phyloP scores from a whole-genome alignment of 2,329 filamentous ascomycete genomes.

The Tolypocladium paradoxum region DNA sequence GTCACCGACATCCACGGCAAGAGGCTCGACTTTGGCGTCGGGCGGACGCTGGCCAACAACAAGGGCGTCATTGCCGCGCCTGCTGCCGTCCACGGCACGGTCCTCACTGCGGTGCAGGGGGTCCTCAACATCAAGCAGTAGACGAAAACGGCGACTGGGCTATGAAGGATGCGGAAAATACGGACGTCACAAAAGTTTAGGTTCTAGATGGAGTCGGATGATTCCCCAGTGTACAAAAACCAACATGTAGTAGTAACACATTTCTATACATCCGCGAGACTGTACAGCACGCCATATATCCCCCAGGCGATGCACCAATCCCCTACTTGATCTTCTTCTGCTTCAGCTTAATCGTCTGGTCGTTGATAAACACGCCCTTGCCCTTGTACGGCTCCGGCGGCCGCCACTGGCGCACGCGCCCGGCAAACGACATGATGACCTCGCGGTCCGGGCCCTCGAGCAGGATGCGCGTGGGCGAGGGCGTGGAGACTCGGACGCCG shows the following conservation, averaged over 20 bases:
- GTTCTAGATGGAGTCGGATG: neutral
- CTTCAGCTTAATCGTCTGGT: slow-evolving; percentile 96
- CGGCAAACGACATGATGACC: slow-evolving; percentile 82
- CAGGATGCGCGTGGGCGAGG: slow-evolving; percentile 83
- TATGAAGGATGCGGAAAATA: neutral
- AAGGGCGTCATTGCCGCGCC: slow-evolving; percentile 91
- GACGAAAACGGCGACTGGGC: neutral
- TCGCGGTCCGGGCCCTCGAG: slow-evolving; percentile 82
- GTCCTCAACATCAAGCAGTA: slow-evolving; percentile 44
- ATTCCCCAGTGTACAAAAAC: neutral
- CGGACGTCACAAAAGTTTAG: neutral
- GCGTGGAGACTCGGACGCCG: slow-evolving; percentile 77
- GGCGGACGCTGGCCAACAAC: slow-evolving; percentile 78
- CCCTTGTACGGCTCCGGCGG: slow-evolving; percentile 96
- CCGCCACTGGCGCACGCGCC: slow-evolving; percentile 78
- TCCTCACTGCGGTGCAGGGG: slow-evolving; percentile 72
- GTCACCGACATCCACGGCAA: slow-evolving; percentile 86
- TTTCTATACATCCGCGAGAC: neutral
- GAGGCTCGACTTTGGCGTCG: slow-evolving; percentile 74
- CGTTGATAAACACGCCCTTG: slow-evolving; percentile 97
- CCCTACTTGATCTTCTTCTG: slow-evolving; percentile 88
- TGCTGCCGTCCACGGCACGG: slow-evolving; percentile 59
- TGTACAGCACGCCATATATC: neutral
- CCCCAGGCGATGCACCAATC: neutral
- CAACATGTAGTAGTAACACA: slow-evolving; percentile 2